Base-by-base conservation (phyloP, 768 basidiomycete genomes). In the Chiua virens region DNA sequence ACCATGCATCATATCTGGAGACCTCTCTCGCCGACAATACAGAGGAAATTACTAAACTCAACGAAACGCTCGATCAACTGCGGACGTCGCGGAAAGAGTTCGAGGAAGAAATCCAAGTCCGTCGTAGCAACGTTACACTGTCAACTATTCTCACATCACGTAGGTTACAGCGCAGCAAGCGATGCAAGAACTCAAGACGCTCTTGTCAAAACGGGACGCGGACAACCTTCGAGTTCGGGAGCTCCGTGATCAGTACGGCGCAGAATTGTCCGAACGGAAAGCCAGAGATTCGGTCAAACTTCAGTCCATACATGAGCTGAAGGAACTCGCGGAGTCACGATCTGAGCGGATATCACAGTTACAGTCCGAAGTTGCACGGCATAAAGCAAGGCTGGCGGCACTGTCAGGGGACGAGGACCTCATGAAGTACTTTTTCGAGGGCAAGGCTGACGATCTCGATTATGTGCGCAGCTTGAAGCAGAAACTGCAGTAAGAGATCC, bases 301-400 rank as follows among this genome's bases (percentile, higher is more conserved):
- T 28, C 72, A 79, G 8, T 82, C 85, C 11, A 59, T 79, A 9
- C 78, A 85, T 46, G 86, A 94, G 64, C 76, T 83, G 45, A 84
- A 85, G 63, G 71, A 71, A 4, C 69, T 94, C 25, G 79, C 81
- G 7, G 82, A 86, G 46, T 79, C 83, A 8, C 82, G 86, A 57
- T 73, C 75, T 83, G 89, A 88, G 53, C 86, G 93, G 35, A 84
- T 98, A 39, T 64, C 66, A 13, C 79, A 82, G 25, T 65, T 96
- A 22, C 73, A 82, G 54, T 86, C 86, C 2, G 92, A 98, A 66
- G 72, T 88, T 11, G 76, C 73, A 37, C 78, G 93, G 21, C 75
- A 87, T 55, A 90, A 87, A 66, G 78, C 86, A 15, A 79, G 81
- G 27, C 72, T 95, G n/a, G 92, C 89, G 18, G 90, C 91, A 0